Percentiles rank a stretch among this genome's conserved stretches.
Evolutionary conservation across 768 basidiomycete genomes (phyloP).

Genomic region (Leucosporidium scottii): DNA sequence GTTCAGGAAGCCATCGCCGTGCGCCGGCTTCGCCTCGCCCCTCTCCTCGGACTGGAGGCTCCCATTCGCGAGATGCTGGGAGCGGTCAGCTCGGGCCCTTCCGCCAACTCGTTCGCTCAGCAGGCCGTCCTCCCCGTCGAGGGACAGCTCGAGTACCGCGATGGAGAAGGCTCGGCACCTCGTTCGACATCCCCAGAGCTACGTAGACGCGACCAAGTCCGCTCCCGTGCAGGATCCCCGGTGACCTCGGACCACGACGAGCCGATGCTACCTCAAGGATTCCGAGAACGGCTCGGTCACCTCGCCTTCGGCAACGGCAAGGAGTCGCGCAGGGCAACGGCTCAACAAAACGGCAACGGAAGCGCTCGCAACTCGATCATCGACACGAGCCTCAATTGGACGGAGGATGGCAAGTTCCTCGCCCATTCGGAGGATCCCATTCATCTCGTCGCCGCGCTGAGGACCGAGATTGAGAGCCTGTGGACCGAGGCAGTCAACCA

Average conservation of each 20-base stretch:
- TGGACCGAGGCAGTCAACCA: neutral
- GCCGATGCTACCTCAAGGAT: neutral
- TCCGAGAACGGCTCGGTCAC: neutral
- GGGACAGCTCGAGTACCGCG: neutral
- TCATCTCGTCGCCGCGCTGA: conserved; percentile 1
- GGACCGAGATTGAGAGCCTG: neutral
- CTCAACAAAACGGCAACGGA: neutral
- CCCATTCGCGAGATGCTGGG: neutral
- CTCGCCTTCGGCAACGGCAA: conserved; percentile 4
- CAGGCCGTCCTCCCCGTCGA: neutral
- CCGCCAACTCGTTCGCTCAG: neutral
- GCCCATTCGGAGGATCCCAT: conserved; percentile 3
- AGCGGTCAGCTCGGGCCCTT: neutral
- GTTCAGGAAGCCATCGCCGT: neutral
- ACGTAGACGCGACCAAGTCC: neutral
- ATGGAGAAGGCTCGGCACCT: neutral
- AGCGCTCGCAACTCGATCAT: no score
- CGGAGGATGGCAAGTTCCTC: neutral
- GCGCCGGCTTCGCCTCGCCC: neutral
- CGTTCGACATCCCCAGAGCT: neutral
- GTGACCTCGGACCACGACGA: neutral
- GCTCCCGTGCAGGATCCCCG: neutral
- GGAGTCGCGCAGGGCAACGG: conserved; percentile 1
- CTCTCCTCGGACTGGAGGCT: conserved; percentile 3
- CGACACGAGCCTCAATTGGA: neutral